A percentile compares a stretch with the other conserved stretches of the same genome.
phyloP scores from a whole-genome alignment of 225 moss, liverwort and hornwort species.

The Marchantia paleacea region DNA sequence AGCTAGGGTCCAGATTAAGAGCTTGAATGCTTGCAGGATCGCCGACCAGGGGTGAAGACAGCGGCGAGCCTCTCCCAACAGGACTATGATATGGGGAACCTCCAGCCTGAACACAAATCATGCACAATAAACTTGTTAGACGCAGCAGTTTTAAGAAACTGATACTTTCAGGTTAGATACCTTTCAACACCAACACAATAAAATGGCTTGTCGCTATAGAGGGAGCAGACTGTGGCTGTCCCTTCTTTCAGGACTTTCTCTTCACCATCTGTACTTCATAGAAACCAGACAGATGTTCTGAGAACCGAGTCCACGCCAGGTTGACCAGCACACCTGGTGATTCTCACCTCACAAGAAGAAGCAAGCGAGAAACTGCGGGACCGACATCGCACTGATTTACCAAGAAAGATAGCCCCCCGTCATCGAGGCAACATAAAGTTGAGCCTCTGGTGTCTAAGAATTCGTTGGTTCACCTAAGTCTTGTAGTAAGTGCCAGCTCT shows the following conservation, averaged over 20 bases:
- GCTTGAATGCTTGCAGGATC: slow-evolving; percentile 76
- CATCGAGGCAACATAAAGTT: slow-evolving; percentile 28
- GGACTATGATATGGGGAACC: slow-evolving; percentile 76
- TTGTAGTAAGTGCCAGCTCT: slow-evolving; percentile 35
- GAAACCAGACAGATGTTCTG: slow-evolving; percentile 11
- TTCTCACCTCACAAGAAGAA: slow-evolving; percentile 22
- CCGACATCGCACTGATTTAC: slow-evolving; percentile 20
- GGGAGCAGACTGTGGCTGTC: slow-evolving; percentile 17
- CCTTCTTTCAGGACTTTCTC: slow-evolving; percentile 17
- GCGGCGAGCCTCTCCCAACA: slow-evolving; percentile 66
- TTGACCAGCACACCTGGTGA: slow-evolving; percentile 18
- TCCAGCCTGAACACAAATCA: slow-evolving; percentile 54
- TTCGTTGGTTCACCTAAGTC: slow-evolving; percentile 21
- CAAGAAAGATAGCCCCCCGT: slow-evolving; percentile 19
- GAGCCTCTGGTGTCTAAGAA: slow-evolving; percentile 27
- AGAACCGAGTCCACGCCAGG: slow-evolving; percentile 29
- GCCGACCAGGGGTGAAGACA: slow-evolving; percentile 68
- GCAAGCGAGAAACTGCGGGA: slow-evolving; percentile 12
- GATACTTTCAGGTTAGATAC: slow-evolving; percentile 33
- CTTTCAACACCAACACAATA: slow-evolving; percentile 25
- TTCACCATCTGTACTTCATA: slow-evolving; percentile 12
- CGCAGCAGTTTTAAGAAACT: slow-evolving; percentile 6
- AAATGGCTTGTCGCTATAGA: slow-evolving; percentile 19
- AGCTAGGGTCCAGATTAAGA: slow-evolving; percentile 81
- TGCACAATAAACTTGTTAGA: slow-evolving; percentile 15